Evolutionary conservation across 2,329 filamentous ascomycete genomes (phyloP).

Genomic region (Gaeumannomyces sp.): DNA sequence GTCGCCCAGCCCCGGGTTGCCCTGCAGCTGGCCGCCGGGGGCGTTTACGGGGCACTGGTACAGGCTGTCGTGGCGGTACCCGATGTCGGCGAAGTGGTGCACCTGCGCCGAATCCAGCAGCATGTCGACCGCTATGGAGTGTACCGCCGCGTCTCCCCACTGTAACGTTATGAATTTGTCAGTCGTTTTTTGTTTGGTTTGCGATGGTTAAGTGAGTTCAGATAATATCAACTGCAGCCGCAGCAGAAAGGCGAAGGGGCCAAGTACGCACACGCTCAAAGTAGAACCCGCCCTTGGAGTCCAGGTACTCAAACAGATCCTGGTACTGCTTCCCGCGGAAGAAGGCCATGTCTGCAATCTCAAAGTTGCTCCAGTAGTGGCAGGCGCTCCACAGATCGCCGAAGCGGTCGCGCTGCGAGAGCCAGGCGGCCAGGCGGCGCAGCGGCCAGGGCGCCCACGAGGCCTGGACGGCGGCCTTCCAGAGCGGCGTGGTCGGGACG

Average conservation of each 20-base stretch:
- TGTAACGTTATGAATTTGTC: constrained; percentile 12
- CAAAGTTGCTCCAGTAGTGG: constrained; percentile 43
- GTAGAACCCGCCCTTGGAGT: constrained; percentile 37
- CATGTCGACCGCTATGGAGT: constrained; percentile 36
- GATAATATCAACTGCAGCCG: too few relatives aligned
- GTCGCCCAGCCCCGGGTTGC: constrained; percentile 24
- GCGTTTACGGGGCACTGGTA: constrained; percentile 30
- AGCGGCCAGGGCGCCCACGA: constrained; percentile 37
- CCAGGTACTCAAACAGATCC: constrained; percentile 33
- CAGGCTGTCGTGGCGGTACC: constrained; percentile 32
- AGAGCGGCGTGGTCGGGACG: constrained; percentile 29
- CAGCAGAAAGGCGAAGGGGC: not conserved
- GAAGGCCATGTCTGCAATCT: constrained; percentile 40
- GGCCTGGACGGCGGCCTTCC: constrained; percentile 33
- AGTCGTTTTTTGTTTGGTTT: not conserved
- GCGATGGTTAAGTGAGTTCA: not conserved
- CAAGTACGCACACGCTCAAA: constrained; percentile 31
- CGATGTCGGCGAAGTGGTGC: constrained; percentile 38
- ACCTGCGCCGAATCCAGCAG: constrained; percentile 32
- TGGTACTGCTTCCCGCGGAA: constrained; percentile 35
- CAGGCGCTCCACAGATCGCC: constrained; percentile 38
- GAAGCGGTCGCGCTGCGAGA: constrained; percentile 30
- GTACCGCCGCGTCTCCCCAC: constrained; percentile 40
- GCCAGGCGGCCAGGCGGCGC: constrained; percentile 28
- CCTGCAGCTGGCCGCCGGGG: constrained; percentile 28